Base-by-base conservation (phyloP, 768 basidiomycete genomes). In the Hericium erinaceus region DNA sequence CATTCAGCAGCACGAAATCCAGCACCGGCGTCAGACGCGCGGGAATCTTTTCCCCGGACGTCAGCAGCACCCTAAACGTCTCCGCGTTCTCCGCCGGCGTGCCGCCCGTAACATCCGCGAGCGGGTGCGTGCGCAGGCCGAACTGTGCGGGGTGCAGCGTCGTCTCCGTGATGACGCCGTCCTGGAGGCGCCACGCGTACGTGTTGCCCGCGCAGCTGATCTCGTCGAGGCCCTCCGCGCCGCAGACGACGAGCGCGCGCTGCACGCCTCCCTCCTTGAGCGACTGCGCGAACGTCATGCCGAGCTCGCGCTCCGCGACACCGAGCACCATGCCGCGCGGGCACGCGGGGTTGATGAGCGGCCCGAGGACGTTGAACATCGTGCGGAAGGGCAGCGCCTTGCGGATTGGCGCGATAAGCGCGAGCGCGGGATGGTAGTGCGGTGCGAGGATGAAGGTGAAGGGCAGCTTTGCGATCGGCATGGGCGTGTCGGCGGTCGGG, bases 401-500 rank as follows among this genome's bases (percentile, higher is more conserved):
- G 56, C 95, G 87, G 66, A 87, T 81, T 0, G 95, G 93, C 0
- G 87, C 88, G 62, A 98, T 77, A 57, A 80, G 73, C 5, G 88
- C 90, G 50, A 98, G 78, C 0, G 87, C 71, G 1, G 95, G 95
- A 71, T 98, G 94, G 71, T 93, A 98, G 67, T 95, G 87, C 0
- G 93, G 87, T 0, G 92, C 97, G 60, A 95, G 84, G 68, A 99
- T 86, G 79, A 95, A 98, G 2, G 85, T 83, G 72, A 99, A 98
- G 0, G 93, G 92, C 8, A 84, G 70, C 6, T 77, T 77, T 2
- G 84, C 70, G 62, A 95, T 81, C 58, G 76, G 73, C 11, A 67
- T 59, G 38, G 82, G 82, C 0, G 82, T 77, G 37, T 76, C 76
- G 1, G 84, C 77, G 0, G 81, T 78, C 26, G 87, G 87, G 0